A percentile compares a stretch with the other conserved stretches of the same genome.
Conservation (phyloP, 768 basidiomycete species). For the Candolleomyces aberdarensis region DNA sequence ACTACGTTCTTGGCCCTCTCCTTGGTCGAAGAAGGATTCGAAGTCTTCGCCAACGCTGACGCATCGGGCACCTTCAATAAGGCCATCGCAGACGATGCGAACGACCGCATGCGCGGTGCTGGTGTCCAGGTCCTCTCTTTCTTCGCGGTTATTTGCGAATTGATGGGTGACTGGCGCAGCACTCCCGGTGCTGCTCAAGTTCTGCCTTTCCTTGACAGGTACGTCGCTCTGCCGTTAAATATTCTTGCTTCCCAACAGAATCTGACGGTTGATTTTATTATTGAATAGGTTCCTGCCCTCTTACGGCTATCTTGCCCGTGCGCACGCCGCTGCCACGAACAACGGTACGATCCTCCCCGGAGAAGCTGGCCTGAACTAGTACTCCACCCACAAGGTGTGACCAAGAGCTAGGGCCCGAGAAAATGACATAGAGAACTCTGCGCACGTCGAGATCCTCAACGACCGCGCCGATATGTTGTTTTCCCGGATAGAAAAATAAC, state of each 20-base stretch:
- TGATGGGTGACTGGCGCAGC: slow-evolving; percentile 51
- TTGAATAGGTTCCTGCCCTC: slow-evolving; percentile 18
- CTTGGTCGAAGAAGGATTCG: slow-evolving; percentile 42
- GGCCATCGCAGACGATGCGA: slow-evolving; percentile 41
- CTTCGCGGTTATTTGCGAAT: slow-evolving; percentile 41
- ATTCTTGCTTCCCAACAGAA: background rate
- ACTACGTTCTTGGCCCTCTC: slow-evolving; percentile 48
- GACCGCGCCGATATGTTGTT: too few relatives aligned
- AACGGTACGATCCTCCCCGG: slow-evolving; percentile 19
- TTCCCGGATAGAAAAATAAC: too few relatives aligned
- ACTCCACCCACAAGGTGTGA: too few relatives aligned
- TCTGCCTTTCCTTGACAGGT: slow-evolving; percentile 45
- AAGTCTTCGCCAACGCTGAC: slow-evolving; percentile 45
- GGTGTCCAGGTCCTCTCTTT: slow-evolving; percentile 44
- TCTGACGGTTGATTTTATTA: background rate
- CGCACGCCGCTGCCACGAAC: slow-evolving; percentile 22
- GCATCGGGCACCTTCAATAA: slow-evolving; percentile 41
- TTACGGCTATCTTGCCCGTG: slow-evolving; percentile 26
- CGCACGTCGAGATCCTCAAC: too few relatives aligned
- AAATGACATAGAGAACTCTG: too few relatives aligned
- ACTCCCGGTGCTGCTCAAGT: slow-evolving; percentile 41
- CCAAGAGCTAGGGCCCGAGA: too few relatives aligned
- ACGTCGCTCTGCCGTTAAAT: slow-evolving; percentile 12
- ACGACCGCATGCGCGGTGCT: slow-evolving; percentile 45
- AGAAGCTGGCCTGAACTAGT: slow-evolving; percentile 4